phyloP scores from a whole-genome alignment of 148 eudicot species.

The Rhododendron vialii region DNA sequence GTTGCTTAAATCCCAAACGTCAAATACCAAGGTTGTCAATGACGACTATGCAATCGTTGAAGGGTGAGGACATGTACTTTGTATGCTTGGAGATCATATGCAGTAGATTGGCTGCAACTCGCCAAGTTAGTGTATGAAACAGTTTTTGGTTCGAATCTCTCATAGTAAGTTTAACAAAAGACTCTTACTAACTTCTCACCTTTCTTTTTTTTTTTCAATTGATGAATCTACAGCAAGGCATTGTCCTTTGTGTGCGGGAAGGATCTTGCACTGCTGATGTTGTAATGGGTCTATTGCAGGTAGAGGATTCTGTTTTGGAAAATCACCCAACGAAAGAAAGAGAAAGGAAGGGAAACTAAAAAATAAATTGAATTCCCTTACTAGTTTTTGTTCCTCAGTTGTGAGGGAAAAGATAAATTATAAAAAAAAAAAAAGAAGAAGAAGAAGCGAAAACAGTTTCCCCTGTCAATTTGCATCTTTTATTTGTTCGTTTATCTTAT shows the following conservation, averaged over 20 bases:
- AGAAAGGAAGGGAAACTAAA: background rate
- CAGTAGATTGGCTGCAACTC: slow-evolving; percentile 24
- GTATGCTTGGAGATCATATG: slow-evolving; percentile 51
- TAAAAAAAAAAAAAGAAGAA: background rate
- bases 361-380: background rate
- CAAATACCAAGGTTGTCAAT: slow-evolving; percentile 35
- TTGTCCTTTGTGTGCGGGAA: slow-evolving; percentile 74
- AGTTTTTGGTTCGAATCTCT: background rate
- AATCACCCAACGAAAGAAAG: background rate
- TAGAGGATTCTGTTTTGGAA: slow-evolving; percentile 9
- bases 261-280: slow-evolving; percentile 58
- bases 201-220: background rate
- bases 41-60: slow-evolving; percentile 57
- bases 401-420: background rate
- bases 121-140: slow-evolving; percentile 29
- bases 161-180: background rate
- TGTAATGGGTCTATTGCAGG: slow-evolving; percentile 78
- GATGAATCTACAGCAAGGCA: slow-evolving; percentile 35
- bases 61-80: slow-evolving; percentile 64
- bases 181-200: background rate
- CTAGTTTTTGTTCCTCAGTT: background rate
- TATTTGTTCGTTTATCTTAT: background rate
- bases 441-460: background rate
- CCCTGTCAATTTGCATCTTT: background rate
- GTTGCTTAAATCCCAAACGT: slow-evolving; percentile 42